These are phyloP conservation scores for Cryptomeria japonica DNA, from an alignment of 75 land plant genomes.

Conservation along the genomic window DNA sequence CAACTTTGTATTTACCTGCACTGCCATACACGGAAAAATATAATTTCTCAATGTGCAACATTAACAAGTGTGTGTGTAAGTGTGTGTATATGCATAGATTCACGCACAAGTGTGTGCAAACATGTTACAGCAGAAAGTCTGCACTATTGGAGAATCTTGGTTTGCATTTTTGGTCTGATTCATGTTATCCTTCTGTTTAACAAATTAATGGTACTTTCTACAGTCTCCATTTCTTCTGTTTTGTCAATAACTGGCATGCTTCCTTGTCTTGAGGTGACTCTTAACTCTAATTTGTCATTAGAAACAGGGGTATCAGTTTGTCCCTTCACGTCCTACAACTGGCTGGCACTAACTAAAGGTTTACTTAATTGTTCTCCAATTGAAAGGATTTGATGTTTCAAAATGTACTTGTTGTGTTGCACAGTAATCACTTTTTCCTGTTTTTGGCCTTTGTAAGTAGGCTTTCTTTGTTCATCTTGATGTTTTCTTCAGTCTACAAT, in stretches of 20 bases:
- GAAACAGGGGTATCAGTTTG: neutral
- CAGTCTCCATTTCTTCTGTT: neutral
- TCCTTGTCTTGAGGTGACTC: neutral
- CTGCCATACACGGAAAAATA: constrained; percentile 39
- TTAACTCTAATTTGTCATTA: too few species aligned
- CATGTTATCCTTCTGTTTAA: too few species aligned
- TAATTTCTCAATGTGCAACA: neutral
- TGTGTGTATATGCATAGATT: neutral
- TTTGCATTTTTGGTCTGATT: too few species aligned
- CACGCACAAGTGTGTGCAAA: neutral
- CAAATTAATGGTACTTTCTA: neutral
- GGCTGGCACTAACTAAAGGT: neutral
- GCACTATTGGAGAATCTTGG: neutral
- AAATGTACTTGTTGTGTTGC: neutral
- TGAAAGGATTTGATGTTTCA: neutral
- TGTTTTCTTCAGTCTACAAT: neutral
- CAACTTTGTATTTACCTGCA: constrained; percentile 78
- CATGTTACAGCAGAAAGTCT: neutral
- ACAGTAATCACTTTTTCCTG: neutral
- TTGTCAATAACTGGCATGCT: neutral
- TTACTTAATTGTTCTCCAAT: too few species aligned
- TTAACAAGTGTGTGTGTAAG: neutral
- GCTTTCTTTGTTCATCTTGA: neutral
- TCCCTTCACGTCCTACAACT: neutral
- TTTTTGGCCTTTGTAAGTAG: neutral